phyloP scores from a whole-genome alignment of 495 filamentous ascomycete genomes.

The Astrothelium subdiscretum region DNA sequence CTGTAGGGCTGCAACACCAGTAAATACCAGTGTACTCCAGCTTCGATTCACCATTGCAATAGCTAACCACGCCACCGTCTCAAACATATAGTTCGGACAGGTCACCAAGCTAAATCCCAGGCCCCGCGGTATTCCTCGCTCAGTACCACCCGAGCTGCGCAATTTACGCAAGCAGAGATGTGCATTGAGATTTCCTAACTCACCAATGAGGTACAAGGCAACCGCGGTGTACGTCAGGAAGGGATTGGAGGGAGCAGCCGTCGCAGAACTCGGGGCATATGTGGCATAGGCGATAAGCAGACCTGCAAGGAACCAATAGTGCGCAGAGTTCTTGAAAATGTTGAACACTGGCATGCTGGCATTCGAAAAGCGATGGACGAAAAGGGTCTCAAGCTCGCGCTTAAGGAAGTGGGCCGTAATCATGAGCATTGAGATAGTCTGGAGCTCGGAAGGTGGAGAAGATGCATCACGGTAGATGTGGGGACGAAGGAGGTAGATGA shows the following conservation, averaged over 20 bases:
- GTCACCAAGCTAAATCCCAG: slow-evolving; percentile 81
- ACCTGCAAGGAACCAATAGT: slow-evolving; percentile 82
- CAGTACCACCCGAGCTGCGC: slow-evolving; percentile 66
- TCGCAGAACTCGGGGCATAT: slow-evolving; percentile 59
- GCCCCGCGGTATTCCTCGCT: slow-evolving; percentile 75
- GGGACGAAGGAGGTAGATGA: slow-evolving; percentile 57
- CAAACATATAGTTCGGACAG: slow-evolving; percentile 96
- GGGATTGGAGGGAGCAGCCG: slow-evolving; percentile 38
- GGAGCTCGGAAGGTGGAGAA: slow-evolving; percentile 47
- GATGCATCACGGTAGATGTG: slow-evolving; percentile 54
- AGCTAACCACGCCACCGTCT: slow-evolving; percentile 74
- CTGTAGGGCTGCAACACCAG: slow-evolving; percentile 50
- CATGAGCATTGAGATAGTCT: slow-evolving; percentile 59
- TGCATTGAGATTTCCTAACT: slow-evolving; percentile 66
- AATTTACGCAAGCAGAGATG: slow-evolving; percentile 67
- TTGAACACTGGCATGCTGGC: slow-evolving; percentile 83
- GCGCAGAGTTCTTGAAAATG: slow-evolving; percentile 81
- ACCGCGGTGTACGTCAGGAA: slow-evolving; percentile 49
- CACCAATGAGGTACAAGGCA: slow-evolving; percentile 59
- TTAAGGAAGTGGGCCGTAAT: slow-evolving; percentile 81
- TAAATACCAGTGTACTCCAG: slow-evolving; percentile 62
- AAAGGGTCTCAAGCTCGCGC: slow-evolving; percentile 87
- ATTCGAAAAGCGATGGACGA: slow-evolving; percentile 87
- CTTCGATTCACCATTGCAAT: slow-evolving; percentile 64
- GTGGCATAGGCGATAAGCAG: slow-evolving; percentile 74